Evolutionary conservation across 164 flowering plant species (phyloP).

Genomic region (Taxillus chinensis): DNA sequence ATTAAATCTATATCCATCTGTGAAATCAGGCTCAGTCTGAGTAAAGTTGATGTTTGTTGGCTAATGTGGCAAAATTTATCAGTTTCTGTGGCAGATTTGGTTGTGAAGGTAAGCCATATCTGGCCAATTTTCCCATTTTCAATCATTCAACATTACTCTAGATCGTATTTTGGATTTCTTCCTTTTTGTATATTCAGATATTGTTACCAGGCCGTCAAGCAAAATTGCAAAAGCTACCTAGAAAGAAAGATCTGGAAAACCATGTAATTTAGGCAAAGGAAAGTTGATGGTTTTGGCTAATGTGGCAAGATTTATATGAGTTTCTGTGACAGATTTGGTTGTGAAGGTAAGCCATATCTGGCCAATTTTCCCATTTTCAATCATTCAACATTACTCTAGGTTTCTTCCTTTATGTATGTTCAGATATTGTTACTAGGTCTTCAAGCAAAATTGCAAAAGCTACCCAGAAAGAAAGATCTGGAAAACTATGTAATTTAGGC

Average conservation of each 20-base stretch:
- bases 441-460: slow-evolving; percentile 44
- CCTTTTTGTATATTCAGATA: slow-evolving; percentile 35
- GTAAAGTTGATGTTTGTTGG: slow-evolving; percentile 79
- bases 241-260: slow-evolving; percentile 36
- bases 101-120: slow-evolving; percentile 52
- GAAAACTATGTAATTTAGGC: slow-evolving; percentile 57
- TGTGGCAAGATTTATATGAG: slow-evolving; percentile 84
- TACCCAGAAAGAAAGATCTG: slow-evolving; percentile 31
- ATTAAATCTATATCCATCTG: slow-evolving; percentile 75
- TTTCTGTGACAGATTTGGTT: slow-evolving; percentile 68
- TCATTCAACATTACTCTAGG: neutral
- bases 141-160: neutral
- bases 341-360: slow-evolving; percentile 48
- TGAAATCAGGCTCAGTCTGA: slow-evolving; percentile 84
- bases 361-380: neutral
- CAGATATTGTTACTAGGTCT: slow-evolving; percentile 72
- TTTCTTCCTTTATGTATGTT: slow-evolving; percentile 9
- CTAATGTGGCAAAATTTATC: slow-evolving; percentile 61
- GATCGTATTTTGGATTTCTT: no score
- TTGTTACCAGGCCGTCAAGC: slow-evolving; percentile 54
- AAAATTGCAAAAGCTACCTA: slow-evolving; percentile 20
- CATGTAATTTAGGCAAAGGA: slow-evolving; percentile 76
- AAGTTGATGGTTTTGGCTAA: slow-evolving; percentile 56
- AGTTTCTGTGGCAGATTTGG: slow-evolving; percentile 67
- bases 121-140: neutral